These are phyloP conservation scores for Penicillium atrosanguineum DNA, from an alignment of 495 filamentous ascomycete species.

Conservation along the genomic window DNA sequence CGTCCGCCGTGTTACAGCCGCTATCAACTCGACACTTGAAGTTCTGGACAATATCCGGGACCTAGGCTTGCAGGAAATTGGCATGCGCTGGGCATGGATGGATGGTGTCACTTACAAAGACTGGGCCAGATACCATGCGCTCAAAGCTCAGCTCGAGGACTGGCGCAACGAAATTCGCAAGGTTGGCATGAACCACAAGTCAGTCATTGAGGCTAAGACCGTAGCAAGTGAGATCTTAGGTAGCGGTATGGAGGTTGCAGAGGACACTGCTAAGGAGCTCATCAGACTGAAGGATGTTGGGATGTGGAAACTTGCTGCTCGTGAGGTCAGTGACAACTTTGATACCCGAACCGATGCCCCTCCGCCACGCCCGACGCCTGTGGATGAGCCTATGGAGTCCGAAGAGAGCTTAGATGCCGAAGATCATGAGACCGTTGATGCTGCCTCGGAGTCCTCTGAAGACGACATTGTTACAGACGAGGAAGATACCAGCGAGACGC, in stretches of 20 bases:
- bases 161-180: constrained; percentile 79
- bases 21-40: constrained; percentile 75
- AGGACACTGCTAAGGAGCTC: constrained; percentile 79
- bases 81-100: constrained; percentile 97
- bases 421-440: constrained; percentile 13
- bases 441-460: neutral
- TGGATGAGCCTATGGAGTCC: constrained; percentile 36
- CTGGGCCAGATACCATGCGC: constrained; percentile 85
- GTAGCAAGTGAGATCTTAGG: constrained; percentile 69
- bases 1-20: constrained; percentile 63
- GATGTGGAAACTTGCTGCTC: constrained; percentile 76
- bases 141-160: constrained; percentile 79
- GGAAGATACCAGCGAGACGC: neutral
- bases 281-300: constrained; percentile 79
- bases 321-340: constrained; percentile 77
- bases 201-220: constrained; percentile 65
- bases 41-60: constrained; percentile 84
- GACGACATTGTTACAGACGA: neutral
- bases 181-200: constrained; percentile 68
- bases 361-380: constrained; percentile 42
- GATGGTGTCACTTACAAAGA: constrained; percentile 94
- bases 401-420: constrained; percentile 23
- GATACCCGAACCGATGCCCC: constrained; percentile 51
- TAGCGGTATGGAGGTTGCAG: constrained; percentile 75
- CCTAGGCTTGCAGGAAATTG: constrained; percentile 88